Base-by-base conservation (phyloP, 805 yeast genomes). In the Myxozyma melibiosi region DNA sequence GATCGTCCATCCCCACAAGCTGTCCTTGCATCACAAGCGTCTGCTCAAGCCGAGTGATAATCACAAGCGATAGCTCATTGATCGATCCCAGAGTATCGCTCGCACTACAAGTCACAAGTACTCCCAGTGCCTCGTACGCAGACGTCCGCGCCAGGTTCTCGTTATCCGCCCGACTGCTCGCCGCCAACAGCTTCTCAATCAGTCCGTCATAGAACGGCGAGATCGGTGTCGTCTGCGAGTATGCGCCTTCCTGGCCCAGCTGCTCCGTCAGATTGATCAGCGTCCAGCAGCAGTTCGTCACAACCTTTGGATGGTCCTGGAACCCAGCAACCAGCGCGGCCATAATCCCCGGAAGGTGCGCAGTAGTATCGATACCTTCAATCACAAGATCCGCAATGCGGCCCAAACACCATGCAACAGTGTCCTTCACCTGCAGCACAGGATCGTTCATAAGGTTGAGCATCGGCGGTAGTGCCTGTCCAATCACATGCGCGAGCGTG, bases 281-380 rank as follows among this genome's bases (percentile, higher is more conserved):
- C 4, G 97, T 85, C 99, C 99, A 94, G 73, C 98, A 90, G 74
- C 97, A 90, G 76, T 94, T 94, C n/a, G 97, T 90, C 2, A 91
- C 82, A 33, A 94, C 96, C 73, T 88, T 89, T 34, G 97, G 90
- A 71, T 90, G 95, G 71, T 91, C 98, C 64, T 80, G 82, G 63
- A 94, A 78, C n/a, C 99, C 99, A 37, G 77, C 70, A 45, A 85
- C 72, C 62, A 94, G 80, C 0, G 96, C 94, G 51, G 80, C 78
- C 54, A 94, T 74, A 52, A 94, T 83, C 43, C 76, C 77, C 27
- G 92, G 90, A 62, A 94, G 78, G 69, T 85, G 85, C 3, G 74
- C 71, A 42, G 81, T 78, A 27, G 81, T 70, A 65, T 86, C 87
- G 62, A 92, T 84, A 3, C 95, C 89, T 51, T 82, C 88, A 61